Conservation (phyloP, 495 filamentous ascomycete species). For the Penicillium bovifimosum region DNA sequence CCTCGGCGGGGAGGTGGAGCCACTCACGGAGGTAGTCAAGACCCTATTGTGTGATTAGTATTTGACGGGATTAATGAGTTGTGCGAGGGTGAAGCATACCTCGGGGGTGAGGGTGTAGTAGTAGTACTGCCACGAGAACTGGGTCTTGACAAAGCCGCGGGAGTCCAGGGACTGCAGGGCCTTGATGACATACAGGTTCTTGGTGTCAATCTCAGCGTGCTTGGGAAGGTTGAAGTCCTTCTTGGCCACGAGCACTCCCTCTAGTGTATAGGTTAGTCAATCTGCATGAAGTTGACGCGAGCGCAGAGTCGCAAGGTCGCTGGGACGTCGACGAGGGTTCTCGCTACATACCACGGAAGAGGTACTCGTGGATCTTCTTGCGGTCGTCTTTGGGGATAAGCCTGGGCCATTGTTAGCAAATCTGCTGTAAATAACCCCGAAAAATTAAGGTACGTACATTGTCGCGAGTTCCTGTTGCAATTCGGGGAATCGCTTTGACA, state of each 20-base stretch:
- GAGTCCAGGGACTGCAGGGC: constrained; percentile 95
- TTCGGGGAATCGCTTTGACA: constrained; percentile 57
- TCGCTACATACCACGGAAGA: constrained; percentile 79
- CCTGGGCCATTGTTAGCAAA: constrained; percentile 45
- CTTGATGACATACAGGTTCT: constrained; percentile 99
- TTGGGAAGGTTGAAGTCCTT: constrained; percentile 96
- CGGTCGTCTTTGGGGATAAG: constrained; percentile 99
- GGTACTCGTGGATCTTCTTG: constrained; percentile 99
- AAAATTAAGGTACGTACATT: constrained; percentile 38
- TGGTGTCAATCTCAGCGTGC: constrained; percentile 93
- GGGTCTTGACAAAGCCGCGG: constrained; percentile 97
- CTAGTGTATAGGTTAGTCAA: constrained; percentile 39
- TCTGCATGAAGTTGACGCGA: neutral
- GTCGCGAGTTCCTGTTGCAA: constrained; percentile 54
- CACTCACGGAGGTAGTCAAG: constrained; percentile 99
- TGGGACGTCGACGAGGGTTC: constrained; percentile 13
- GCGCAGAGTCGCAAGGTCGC: constrained; percentile 4
- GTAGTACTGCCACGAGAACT: constrained; percentile 99
- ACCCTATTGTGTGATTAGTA: constrained; percentile 44
- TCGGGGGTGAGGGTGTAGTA: constrained; percentile 99
- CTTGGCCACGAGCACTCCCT: constrained; percentile 98
- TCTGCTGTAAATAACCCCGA: neutral
- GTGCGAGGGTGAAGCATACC: constrained; percentile 21
- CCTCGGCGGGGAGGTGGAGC: constrained; percentile 99
- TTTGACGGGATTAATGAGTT: neutral